Base-by-base conservation (phyloP, 192 early-diverging fungal genomes). In the Coemansia sp. region DNA sequence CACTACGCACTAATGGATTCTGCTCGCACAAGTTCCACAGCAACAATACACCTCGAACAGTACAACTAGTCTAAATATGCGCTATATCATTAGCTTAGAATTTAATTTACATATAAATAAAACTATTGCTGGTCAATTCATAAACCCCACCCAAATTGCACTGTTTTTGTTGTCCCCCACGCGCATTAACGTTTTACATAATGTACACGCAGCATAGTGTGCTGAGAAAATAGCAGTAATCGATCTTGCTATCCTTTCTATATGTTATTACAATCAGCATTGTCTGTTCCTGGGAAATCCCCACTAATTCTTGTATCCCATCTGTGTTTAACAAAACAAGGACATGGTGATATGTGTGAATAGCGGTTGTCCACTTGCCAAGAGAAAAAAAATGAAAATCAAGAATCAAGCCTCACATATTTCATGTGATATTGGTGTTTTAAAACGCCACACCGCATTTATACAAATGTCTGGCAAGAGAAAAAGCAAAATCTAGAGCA, bases 21-120 rank as follows among this genome's bases (percentile, higher is more conserved):
- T 36, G 57, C 40, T n/a, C 42, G 45, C 48, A 32, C 74, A 4
- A 55, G 54, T n/a, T 77, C 75, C 16, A 71, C 66, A 6, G 69
- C 63, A 18, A 71, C 75, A 18, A 77, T 77, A 16, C 49, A 77
- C 15, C 63, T 77, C 5, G 64, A 77, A 47, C 69, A 77, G 43
- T 70, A 68, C 41, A 60, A 60, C 36, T 65, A 69, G 18, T 32
- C 4, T 2, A 26, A 32, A 32, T 32, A 4, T 32, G 32, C 32
- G 32, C 32, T 32, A 32, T 32, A 32, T 32, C 32, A 32, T 32
- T 32, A 32, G 32, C 32, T 32, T 32, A 2, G 32, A 32, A 32
- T 32, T 32, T 32, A 32, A 32, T 32, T 32, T 32, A 32, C 32
- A 32, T 32, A 32, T 4, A 32, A 32, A 32, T 32, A 32, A 32